A percentile compares a stretch with the other conserved stretches of the same genome.
Conservation (phyloP, 345 rosid genomes). For the Eucalyptus camaldulensis region DNA sequence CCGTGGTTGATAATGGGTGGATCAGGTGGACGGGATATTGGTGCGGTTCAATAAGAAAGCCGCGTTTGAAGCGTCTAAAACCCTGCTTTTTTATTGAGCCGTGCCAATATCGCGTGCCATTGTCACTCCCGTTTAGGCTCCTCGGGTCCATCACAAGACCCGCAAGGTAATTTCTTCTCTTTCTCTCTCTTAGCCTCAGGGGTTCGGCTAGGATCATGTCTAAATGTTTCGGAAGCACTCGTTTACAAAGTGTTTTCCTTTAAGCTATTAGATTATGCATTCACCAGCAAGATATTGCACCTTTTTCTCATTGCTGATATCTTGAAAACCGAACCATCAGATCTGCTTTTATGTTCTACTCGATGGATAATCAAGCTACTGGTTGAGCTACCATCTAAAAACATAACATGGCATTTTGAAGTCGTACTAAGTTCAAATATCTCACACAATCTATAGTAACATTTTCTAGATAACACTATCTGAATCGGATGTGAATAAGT, state of each 20-base stretch:
- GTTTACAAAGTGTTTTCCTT: background rate
- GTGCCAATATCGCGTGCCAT: conserved; percentile 52
- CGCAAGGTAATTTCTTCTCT: background rate
- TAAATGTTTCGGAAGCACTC: background rate
- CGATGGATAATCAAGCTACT: background rate
- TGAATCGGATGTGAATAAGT: background rate
- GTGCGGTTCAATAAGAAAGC: conserved; percentile 60
- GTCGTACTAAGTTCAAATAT: background rate
- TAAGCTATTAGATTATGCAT: background rate
- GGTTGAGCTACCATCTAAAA: background rate
- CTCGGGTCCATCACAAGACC: background rate
- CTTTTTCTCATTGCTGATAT: background rate
- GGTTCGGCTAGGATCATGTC: background rate
- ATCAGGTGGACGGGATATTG: conserved; percentile 35
- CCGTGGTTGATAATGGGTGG: background rate
- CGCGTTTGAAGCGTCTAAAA: conserved; percentile 6
- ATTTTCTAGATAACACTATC: background rate
- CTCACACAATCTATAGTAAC: background rate
- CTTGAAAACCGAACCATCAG: background rate
- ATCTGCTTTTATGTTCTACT: background rate
- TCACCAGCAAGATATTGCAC: background rate
- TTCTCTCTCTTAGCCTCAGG: background rate
- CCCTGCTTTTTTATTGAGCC: conserved; percentile 51
- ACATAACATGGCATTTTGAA: background rate
- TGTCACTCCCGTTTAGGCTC: background rate